Base-by-base conservation (phyloP, 2,329 filamentous ascomycete genomes). In the Colletotrichum sojae region DNA sequence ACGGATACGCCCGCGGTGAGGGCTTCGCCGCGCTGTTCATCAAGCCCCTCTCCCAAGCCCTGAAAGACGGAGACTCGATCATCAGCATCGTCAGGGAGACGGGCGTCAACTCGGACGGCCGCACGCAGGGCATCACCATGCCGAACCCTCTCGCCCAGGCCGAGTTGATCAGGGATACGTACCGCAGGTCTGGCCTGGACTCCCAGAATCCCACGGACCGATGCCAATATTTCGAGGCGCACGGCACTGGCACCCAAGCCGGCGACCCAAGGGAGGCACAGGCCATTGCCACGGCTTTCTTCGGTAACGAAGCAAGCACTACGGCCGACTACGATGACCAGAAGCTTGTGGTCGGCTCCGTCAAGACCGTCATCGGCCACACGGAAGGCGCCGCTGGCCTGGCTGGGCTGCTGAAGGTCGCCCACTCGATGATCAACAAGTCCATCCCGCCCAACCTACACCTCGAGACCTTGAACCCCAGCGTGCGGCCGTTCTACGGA, bases 1-100 rank as follows among this genome's bases (percentile, higher is more conserved):
- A 84, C 72, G 86, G 85, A 2, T 88, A 86, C 70, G 83, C 77
- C 1, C 77, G 84, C 43, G 85, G 83, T 4, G 85, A 87, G 71
- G 85, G 84, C 1, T 75, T 80, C 18, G 79, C 75, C 2, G 76
- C 79, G 15, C 66, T 87, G 5, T 70, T 85, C 2, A 69, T 87
- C 1, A 87, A 86, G 73, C 78, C 72, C 4, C 72, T 77, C 12
- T 77, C 78, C 8, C 77, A 80, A 49, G 86, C 85, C 4, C 58
- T 86, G 10, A 73, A 71, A 22, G 83, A 84, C 56, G 81, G 81
- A 3, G 69, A 76, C 56, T 61, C 62, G 0, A 78, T 83, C 55
- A 73, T 77, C 39, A 77, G 77, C 43, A 73, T 83, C 46, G 79
- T 85, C 48, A 77, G 80, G 3, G 79, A 77, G 48, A 80, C 79